Base-by-base conservation (phyloP, 768 basidiomycete genomes). In the Mrakia frigida region DNA sequence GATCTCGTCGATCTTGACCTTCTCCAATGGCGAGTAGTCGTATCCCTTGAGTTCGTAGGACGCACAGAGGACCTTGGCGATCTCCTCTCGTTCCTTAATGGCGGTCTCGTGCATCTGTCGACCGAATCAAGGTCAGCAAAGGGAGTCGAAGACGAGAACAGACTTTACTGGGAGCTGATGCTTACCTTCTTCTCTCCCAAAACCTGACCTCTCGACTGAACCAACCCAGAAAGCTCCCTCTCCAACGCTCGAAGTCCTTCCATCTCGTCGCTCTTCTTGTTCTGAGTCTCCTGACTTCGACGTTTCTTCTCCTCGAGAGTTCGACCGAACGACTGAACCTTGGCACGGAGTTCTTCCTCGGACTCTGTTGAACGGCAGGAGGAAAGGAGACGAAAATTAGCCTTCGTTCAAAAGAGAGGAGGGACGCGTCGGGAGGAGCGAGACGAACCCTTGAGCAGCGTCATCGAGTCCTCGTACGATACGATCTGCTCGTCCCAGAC, bases 41-140 rank as follows among this genome's bases (percentile, higher is more conserved):
- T 88, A 94, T 0, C 92, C 93, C 70, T 89, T 88, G 79, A 98
- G 89, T 13, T 87, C 86, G 79, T 91, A 85, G 79, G 88, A 88
- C 50, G 88, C 85, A 70, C 89, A 87, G 23, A 93, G 88, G 68
- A 89, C 88, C 18, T 87, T 88, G 74, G 98, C 90, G 33, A 90
- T 84, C 21, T 86, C 85, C 82, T 95, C 94, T 41, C 95, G 89
- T 6, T 89, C 89, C 2, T 82, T 80, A 53, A 94, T 83, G 35
- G 91, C 89, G 65, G 87, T 85, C 73, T 89, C 88, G 83, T 96
- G 56, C 6, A 52, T 31, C 63, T 75, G 65, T 21, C 13, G n/a
- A 46, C 21, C 5, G 13, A 46, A 59, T 16, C 28, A 53, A 9
- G 33, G 43, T 41, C 31, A 68, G 46, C 28, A n/a, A n/a, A n/a